phyloP scores from a whole-genome alignment of 2,329 filamentous ascomycete genomes.

The Calonectria multiphialidica region DNA sequence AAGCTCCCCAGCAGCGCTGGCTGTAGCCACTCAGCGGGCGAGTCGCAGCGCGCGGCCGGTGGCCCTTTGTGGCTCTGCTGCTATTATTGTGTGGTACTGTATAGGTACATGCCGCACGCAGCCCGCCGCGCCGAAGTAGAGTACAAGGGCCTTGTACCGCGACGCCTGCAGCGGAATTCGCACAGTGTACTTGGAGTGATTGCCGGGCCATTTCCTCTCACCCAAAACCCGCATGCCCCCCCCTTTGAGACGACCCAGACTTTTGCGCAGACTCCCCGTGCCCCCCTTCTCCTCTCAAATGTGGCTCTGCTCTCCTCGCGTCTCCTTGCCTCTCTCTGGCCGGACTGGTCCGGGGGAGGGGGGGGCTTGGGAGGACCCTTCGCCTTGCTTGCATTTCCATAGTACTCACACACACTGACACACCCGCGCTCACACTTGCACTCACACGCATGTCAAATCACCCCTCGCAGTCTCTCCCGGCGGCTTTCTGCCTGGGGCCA shows the following conservation, averaged over 20 bases:
- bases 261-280: slow-evolving; percentile 6
- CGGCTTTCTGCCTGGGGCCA: slow-evolving; percentile 7
- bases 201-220: slow-evolving; percentile 26
- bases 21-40: slow-evolving; percentile 37
- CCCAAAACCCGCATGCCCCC: slow-evolving; percentile 40
- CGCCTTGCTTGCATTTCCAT: slow-evolving; percentile 21
- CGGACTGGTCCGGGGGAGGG: not conserved
- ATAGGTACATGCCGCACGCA: slow-evolving; percentile 49
- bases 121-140: slow-evolving; percentile 50
- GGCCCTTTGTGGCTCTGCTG: slow-evolving; percentile 38
- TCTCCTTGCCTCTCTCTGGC: slow-evolving; percentile 5
- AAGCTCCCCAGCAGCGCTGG: slow-evolving; percentile 32
- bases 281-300: slow-evolving; percentile 20
- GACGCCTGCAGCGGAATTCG: slow-evolving; percentile 26
- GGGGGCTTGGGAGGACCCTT: slow-evolving; percentile 5
- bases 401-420: slow-evolving; percentile 13
- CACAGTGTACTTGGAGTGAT: slow-evolving; percentile 51
- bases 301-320: slow-evolving; percentile 12
- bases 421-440: slow-evolving; percentile 18
- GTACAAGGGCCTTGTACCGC: slow-evolving; percentile 51
- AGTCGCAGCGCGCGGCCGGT: slow-evolving; percentile 34
- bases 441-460: slow-evolving; percentile 9
- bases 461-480: not conserved
- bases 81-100: slow-evolving; percentile 53
- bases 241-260: slow-evolving; percentile 26